A percentile compares a stretch with the other conserved stretches of the same genome.
phyloP scores from a whole-genome alignment of 768 basidiomycete genomes.

The Kwoniella dejecticola region DNA sequence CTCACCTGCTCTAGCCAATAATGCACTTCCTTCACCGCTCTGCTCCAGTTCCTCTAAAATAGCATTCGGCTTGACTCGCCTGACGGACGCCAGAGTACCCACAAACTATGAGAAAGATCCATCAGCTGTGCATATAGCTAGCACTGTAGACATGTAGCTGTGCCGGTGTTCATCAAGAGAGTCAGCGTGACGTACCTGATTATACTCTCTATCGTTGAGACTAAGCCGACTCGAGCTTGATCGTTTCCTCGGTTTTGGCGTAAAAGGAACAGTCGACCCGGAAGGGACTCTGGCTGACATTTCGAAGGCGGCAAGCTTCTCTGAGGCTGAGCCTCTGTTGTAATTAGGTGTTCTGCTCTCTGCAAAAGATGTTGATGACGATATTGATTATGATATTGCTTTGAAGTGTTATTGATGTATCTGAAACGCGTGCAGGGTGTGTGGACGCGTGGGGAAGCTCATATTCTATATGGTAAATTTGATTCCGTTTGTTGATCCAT shows the following conservation, averaged over 20 bases:
- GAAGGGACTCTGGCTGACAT: slow-evolving; percentile 16
- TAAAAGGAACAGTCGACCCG: slow-evolving; percentile 48
- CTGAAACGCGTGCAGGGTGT: neutral
- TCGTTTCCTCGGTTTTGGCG: slow-evolving; percentile 41
- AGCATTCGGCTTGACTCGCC: slow-evolving; percentile 41
- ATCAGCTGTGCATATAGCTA: slow-evolving; percentile 8
- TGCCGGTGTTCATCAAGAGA: too few relatives aligned
- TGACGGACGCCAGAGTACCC: slow-evolving; percentile 48
- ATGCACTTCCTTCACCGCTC: slow-evolving; percentile 35
- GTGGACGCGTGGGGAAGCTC: neutral
- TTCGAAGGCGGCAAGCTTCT: neutral
- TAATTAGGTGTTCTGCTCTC: too few relatives aligned
- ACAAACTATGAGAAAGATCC: slow-evolving; percentile 29
- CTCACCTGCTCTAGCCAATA: slow-evolving; percentile 30
- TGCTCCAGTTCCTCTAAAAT: slow-evolving; percentile 51
- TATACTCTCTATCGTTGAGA: slow-evolving; percentile 38
- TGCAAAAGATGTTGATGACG: neutral
- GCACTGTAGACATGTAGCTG: too few relatives aligned
- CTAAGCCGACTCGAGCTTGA: slow-evolving; percentile 28
- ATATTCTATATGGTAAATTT: neutral
- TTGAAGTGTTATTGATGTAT: neutral
- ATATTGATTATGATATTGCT: neutral
- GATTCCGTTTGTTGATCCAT: slow-evolving; percentile 1
- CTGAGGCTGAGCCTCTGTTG: too few relatives aligned
- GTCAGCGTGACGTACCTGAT: slow-evolving; percentile 50